Base-by-base conservation (phyloP, 805 yeast species). In the Starmerella ratchasimensis region DNA sequence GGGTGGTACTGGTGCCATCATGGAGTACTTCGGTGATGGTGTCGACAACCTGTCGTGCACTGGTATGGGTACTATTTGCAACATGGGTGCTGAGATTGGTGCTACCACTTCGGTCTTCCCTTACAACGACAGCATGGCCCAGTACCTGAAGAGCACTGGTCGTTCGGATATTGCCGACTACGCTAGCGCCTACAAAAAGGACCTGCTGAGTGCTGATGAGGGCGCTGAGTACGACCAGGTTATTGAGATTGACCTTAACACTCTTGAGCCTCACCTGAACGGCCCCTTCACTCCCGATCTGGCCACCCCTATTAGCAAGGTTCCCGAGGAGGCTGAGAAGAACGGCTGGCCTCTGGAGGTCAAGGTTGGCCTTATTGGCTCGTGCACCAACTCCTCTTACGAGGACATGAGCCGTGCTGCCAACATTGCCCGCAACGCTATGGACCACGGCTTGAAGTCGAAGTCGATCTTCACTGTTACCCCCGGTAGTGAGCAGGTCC, bases 1-100 rank as follows among this genome's bases (percentile, higher is more conserved):
- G 71, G 97, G 97, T 68, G 97, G 97, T 65, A 86, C 97, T 40
- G 97, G 97, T 62, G 74, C 74, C 59, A 84, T 86, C 58, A 93
- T 88, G 49, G 97, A 86, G 68, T 86, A 86, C 69, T 86, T 78
- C 56, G 97, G 97, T 62, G 84, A 77, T 38, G 97, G 97, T 71
- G 86, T 86, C 39, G 73, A 79, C 55, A 71, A 88, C 42, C 77
- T 86, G 62, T 80, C 94, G 35, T 83, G 94, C 65, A 88, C 97
- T 36, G 97, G 97, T 72, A 86, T 86, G 97, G 97, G 93, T 60
- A 86, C 97, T 54, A 86, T 86, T 66, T 86, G 97, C 73, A 86
- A 86, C 65, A 86, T 86, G 97, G 97, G 97, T 71, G 97, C 97
- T 51, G 97, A 86, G 67, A 84, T 86, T 52, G 97, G 97, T 67